Conservation (phyloP, 495 filamentous ascomycete species). For the Tuber brumale region DNA sequence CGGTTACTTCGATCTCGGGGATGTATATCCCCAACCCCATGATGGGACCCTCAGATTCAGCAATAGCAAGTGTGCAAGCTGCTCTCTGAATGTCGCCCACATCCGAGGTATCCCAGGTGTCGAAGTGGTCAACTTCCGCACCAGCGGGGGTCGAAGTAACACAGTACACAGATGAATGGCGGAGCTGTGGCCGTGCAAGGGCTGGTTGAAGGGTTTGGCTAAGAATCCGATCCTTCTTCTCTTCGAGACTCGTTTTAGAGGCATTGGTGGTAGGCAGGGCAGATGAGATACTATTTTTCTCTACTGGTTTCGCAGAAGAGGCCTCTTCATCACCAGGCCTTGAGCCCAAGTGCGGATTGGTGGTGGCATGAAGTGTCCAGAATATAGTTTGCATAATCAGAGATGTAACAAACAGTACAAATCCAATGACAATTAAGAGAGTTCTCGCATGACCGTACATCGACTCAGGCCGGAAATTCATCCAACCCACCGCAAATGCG, state of each 20-base stretch:
- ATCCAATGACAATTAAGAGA: conserved; percentile 34
- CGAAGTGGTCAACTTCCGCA: conserved; percentile 28
- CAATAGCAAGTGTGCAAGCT: conserved; percentile 27
- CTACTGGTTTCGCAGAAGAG: background rate
- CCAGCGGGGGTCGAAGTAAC: conserved; percentile 18
- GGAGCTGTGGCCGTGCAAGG: conserved; percentile 15
- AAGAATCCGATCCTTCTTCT: conserved; percentile 18
- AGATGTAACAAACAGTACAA: conserved; percentile 32
- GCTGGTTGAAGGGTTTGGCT: conserved; percentile 14
- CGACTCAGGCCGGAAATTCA: conserved; percentile 30
- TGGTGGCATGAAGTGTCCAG: conserved; percentile 29
- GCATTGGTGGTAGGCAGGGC: conserved; percentile 9
- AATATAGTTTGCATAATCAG: conserved; percentile 33
- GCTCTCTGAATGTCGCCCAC: conserved; percentile 33
- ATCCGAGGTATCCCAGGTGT: conserved; percentile 35
- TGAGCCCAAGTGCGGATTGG: conserved; percentile 9
- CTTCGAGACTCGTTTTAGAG: conserved; percentile 5
- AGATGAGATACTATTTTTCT: conserved; percentile 1
- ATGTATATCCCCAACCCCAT: conserved; percentile 33
- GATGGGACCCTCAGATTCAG: conserved; percentile 17
- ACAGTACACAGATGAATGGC: conserved; percentile 29
- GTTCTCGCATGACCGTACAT: conserved; percentile 28
- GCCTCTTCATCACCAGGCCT: conserved; percentile 12
- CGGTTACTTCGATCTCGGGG: conserved; percentile 5
- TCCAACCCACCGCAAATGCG: conserved; percentile 30